These are phyloP conservation scores for Polyporus arcularius DNA, from an alignment of 768 basidiomycete species.

Conservation along the genomic window DNA sequence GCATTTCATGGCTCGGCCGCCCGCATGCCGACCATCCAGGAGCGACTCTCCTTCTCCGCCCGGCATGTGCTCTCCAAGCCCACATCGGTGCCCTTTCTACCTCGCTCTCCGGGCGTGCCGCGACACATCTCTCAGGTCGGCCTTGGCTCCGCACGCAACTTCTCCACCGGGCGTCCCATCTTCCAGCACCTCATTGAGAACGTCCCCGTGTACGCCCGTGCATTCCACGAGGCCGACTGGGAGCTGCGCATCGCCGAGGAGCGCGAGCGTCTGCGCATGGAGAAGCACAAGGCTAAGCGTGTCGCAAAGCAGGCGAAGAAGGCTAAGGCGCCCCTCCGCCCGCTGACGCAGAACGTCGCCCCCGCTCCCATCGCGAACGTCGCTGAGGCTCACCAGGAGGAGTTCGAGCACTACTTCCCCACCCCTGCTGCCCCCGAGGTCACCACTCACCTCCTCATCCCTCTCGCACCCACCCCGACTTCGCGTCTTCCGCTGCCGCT, in stretches of 20 bases:
- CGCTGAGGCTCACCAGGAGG: slow-evolving; percentile 34
- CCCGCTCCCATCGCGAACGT: slow-evolving; percentile 16
- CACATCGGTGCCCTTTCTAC: slow-evolving; percentile 52
- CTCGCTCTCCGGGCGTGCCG: slow-evolving; percentile 53
- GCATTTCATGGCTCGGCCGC: slow-evolving; percentile 27
- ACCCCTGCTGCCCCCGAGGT: slow-evolving; percentile 38
- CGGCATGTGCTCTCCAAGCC: slow-evolving; percentile 52
- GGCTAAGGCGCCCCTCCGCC: slow-evolving; percentile 14
- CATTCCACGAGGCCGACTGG: slow-evolving; percentile 75
- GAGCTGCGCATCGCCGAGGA: slow-evolving; percentile 57
- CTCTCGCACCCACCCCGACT: slow-evolving; percentile 75
- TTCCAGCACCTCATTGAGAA: slow-evolving; percentile 76
- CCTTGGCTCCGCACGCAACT: slow-evolving; percentile 74
- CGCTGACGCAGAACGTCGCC: slow-evolving; percentile 9
- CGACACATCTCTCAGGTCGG: slow-evolving; percentile 66
- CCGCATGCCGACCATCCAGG: slow-evolving; percentile 44
- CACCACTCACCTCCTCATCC: slow-evolving; percentile 70
- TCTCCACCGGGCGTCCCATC: slow-evolving; percentile 69
- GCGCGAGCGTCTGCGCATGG: slow-evolving; percentile 23
- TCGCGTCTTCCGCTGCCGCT: slow-evolving; percentile 57
- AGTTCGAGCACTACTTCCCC: slow-evolving; percentile 67
- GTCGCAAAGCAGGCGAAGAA: slow-evolving; percentile 23
- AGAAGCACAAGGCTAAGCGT: slow-evolving; percentile 26
- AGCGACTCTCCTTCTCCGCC: slow-evolving; percentile 57
- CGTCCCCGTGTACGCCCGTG: slow-evolving; percentile 73